These are phyloP conservation scores for Isabelozyma rhagii DNA, from an alignment of 805 yeast species.

Conservation along the genomic window DNA sequence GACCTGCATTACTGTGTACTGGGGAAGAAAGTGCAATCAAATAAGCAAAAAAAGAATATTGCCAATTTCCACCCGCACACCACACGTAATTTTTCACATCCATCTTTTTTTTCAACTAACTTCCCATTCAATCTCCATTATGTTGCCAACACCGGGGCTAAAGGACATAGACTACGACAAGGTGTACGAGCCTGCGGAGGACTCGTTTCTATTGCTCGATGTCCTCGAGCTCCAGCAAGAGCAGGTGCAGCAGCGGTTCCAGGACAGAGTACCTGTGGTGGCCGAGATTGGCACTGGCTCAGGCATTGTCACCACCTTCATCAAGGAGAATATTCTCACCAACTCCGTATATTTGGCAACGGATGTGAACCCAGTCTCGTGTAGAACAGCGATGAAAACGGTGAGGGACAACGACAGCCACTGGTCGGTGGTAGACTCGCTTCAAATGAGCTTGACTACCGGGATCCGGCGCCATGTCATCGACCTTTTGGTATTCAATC, in stretches of 20 bases:
- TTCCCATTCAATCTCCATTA: constrained; percentile 18
- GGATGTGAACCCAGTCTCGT: constrained; percentile 80
- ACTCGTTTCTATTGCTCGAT: constrained; percentile 81
- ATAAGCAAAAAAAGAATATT: background rate
- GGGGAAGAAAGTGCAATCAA: no score
- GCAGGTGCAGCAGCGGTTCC: constrained; percentile 22
- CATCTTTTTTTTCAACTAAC: background rate
- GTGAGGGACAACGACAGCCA: constrained; percentile 13
- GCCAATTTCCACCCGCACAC: background rate
- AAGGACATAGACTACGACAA: constrained; percentile 54
- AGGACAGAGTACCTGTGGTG: constrained; percentile 45
- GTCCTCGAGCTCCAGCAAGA: constrained; percentile 61
- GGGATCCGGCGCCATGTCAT: constrained; percentile 45
- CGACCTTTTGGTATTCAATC: constrained; percentile 84
- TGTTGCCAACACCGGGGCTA: constrained; percentile 80
- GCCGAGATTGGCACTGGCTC: constrained; percentile 91
- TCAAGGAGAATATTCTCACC: constrained; percentile 55
- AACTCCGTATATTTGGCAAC: constrained; percentile 59
- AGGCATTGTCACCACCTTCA: constrained; percentile 81
- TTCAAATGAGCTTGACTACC: constrained; percentile 58
- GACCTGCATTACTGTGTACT: constrained; percentile 47
- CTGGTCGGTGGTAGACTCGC: constrained; percentile 13
- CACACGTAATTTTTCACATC: background rate
- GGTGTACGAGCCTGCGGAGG: constrained; percentile 95
- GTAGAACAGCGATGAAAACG: constrained; percentile 38